Base-by-base conservation (phyloP, 2,329 filamentous ascomycete species). In the Orbilia ellipsospora region DNA sequence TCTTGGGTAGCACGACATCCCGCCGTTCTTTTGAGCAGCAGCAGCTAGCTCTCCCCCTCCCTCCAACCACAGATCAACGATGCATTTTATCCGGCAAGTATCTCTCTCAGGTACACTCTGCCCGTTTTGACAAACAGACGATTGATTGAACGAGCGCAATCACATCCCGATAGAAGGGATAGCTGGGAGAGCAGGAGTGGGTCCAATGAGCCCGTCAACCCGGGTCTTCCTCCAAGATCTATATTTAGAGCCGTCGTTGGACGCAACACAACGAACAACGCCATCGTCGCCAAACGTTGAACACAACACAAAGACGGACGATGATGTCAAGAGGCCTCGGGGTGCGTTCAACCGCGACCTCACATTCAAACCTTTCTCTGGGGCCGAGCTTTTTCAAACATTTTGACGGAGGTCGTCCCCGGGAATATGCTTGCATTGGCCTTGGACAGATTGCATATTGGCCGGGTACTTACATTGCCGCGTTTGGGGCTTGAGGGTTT, bases 1-100 rank as follows among this genome's bases (percentile, higher is more conserved):
- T 42, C 50, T 50, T 31, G 16, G 57, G 66, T 70, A 59, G 57
- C 52, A 70, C 59, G 62, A 50, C 50, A 70, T 36, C 31, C 31
- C 31, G 31, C 31, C 28, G 44, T 56, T n/a, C n/a, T 45, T 16
- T 5, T 20, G 20, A 23, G 36, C 40, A 48, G 2, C 45, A 23
- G n/a, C n/a, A n/a, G n/a, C n/a, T n/a, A n/a, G 55, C 36, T 28
- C 54, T 56, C 65, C 20, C 56, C 20, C 10, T 10, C 31, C 5
- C 5, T 10, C 31, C 5, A 36, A 36, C 31, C 31, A 68, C 54
- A 54, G 31, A 28, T 36, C 31, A 36, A 36, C 31, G 10, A 36
- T 36, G 31, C 31, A 36, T 36, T 36, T 36, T 36, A 36, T 36
- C 31, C 18, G 31, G 44, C 60, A 63, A 31, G 42, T n/a, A 10